Conservation (phyloP, 768 basidiomycete genomes). For the Botryobasidium botryosum region DNA sequence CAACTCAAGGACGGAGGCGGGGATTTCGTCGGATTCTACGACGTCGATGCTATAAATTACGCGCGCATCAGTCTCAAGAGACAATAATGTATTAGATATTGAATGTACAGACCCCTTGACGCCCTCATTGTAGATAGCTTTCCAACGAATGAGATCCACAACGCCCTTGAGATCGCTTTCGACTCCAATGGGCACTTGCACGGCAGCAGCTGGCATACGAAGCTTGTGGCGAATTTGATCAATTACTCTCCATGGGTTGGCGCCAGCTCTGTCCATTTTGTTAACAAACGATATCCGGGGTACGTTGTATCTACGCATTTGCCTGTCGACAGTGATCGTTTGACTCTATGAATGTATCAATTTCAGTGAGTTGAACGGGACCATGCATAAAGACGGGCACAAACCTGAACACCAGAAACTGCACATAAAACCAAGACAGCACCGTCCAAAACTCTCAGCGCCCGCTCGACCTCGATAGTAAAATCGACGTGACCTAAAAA, state of each 20-base stretch:
- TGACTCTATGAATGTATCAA: slow-evolving; percentile 44
- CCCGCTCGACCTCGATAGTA: slow-evolving; percentile 97
- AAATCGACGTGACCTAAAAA: slow-evolving; percentile 89
- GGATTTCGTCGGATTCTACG: slow-evolving; percentile 75
- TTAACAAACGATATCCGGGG: slow-evolving; percentile 94
- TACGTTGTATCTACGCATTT: slow-evolving; percentile 95
- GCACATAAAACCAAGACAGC: slow-evolving; percentile 94
- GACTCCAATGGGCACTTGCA: slow-evolving; percentile 86
- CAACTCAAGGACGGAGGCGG: slow-evolving; percentile 49
- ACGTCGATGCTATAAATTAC: slow-evolving; percentile 41
- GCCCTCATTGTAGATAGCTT: slow-evolving; percentile 87
- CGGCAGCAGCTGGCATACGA: slow-evolving; percentile 81
- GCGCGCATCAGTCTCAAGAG: neutral
- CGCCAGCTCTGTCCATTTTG: slow-evolving; percentile 98
- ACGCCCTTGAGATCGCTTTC: slow-evolving; percentile 83
- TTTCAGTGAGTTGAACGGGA: neutral
- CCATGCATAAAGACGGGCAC: slow-evolving; percentile 11
- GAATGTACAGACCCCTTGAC: slow-evolving; percentile 55
- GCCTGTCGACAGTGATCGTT: slow-evolving; percentile 96
- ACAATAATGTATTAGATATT: neutral
- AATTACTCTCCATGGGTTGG: slow-evolving; percentile 93
- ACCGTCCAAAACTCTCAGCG: slow-evolving; percentile 88
- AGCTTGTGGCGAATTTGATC: slow-evolving; percentile 84
- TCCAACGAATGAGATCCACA: slow-evolving; percentile 88
- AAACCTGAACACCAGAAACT: slow-evolving; percentile 85